These are phyloP conservation scores for Candida sanyaensis DNA, from an alignment of 1,139 yeast genomes.

Conservation along the genomic window DNA sequence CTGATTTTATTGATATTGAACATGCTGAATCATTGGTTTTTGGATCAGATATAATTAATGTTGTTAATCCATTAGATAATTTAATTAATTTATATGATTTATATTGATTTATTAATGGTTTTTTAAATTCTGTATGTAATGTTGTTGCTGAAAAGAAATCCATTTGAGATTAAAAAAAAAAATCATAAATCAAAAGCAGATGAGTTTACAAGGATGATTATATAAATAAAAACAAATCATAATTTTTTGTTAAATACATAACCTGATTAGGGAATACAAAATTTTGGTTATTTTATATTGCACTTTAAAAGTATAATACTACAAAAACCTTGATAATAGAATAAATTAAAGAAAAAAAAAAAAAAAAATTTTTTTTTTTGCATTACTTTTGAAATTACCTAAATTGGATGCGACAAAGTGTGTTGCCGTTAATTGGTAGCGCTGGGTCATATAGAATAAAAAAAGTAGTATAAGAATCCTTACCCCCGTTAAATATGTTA, in stretches of 20 bases:
- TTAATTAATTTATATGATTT: conserved; percentile 45
- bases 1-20: conserved; percentile 52
- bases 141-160: conserved; percentile 18
- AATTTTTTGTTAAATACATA: neutral
- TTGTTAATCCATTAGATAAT: conserved; percentile 45
- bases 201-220: neutral
- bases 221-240: neutral
- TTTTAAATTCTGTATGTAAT: conserved; percentile 22
- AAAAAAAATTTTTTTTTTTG: neutral
- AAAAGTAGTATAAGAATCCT: neutral
- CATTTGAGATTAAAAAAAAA: conserved; percentile 8
- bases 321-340: too few species aligned
- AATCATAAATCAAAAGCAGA: neutral
- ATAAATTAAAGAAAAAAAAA: neutral
- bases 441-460: neutral
- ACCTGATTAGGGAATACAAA: too few species aligned
- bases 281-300: too few species aligned
- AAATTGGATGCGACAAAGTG: neutral
- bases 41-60: conserved; percentile 61
- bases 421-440: neutral
- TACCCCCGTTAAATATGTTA: too few species aligned
- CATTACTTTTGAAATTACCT: neutral
- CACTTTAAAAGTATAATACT: too few species aligned
- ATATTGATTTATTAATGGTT: conserved; percentile 33
- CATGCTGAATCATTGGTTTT: conserved; percentile 43